phyloP scores from a whole-genome alignment of 768 basidiomycete species.

The Phanerochaete sordida region DNA sequence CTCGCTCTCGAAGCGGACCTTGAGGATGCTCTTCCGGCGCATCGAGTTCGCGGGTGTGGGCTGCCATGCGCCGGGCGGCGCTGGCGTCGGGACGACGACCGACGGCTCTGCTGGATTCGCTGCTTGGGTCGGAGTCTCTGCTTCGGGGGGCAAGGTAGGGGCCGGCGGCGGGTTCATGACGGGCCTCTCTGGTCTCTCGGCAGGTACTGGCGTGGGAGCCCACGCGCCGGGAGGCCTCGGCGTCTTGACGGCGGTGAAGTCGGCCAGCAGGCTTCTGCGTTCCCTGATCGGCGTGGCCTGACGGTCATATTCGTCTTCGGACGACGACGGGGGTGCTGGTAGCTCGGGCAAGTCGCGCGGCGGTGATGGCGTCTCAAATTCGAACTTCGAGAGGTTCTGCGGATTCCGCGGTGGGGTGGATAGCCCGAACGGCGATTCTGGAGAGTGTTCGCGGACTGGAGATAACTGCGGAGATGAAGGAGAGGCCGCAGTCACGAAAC shows the following conservation, averaged over 20 bases:
- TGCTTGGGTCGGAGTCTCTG: background rate
- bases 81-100: constrained; percentile 36
- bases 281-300: constrained; percentile 24
- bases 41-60: constrained; percentile 45
- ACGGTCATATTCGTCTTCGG: constrained; percentile 41
- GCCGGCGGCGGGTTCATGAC: background rate
- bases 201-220: constrained; percentile 26
- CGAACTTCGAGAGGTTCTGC: constrained; percentile 39
- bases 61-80: constrained; percentile 42
- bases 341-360: constrained; percentile 61
- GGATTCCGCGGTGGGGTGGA: constrained; percentile 47
- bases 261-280: constrained; percentile 13
- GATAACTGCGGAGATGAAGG: constrained; percentile 17
- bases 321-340: constrained; percentile 59
- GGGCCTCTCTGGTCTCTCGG: background rate
- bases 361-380: constrained; percentile 63
- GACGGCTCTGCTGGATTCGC: background rate
- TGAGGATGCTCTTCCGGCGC: constrained; percentile 53
- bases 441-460: constrained; percentile 12
- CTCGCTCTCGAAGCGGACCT: constrained; percentile 68
- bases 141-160: background rate
- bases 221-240: constrained; percentile 66
- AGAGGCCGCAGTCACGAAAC: constrained; percentile 5
- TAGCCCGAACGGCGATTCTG: constrained; percentile 19
- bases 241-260: constrained; percentile 38